These are phyloP conservation scores for Tetrahymena malaccensis DNA, from an alignment of 73 alveolate genomes.

Conservation along the genomic window DNA sequence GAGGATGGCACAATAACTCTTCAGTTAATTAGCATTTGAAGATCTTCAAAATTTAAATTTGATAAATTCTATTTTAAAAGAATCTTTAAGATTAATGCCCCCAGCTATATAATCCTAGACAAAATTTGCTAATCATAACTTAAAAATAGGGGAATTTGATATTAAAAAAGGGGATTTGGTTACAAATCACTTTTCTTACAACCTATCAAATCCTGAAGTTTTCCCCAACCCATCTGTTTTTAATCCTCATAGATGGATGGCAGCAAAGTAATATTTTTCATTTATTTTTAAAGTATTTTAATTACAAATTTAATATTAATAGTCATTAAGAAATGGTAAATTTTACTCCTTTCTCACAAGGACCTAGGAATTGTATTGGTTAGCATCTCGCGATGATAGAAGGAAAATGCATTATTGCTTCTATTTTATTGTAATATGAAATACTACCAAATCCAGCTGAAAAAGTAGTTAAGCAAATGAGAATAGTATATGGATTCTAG, in stretches of 20 bases:
- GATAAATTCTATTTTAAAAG: neutral
- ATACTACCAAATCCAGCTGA: neutral
- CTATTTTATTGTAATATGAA: conserved; percentile 5
- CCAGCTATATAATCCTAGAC: neutral
- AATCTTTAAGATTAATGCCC: neutral
- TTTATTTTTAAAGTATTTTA: no score
- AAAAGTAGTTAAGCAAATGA: no score
- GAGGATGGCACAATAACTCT: no score
- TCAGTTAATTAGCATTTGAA: neutral
- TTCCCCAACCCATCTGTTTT: conserved; percentile 4
- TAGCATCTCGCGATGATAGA: conserved; percentile 17
- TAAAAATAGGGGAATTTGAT: neutral
- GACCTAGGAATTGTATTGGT: conserved; percentile 24
- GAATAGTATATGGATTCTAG: no score
- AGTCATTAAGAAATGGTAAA: no score
- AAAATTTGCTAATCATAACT: neutral
- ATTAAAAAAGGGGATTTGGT: neutral
- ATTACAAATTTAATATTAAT: no score
- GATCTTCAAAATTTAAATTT: no score
- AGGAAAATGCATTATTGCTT: conserved; percentile 4
- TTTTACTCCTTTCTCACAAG: conserved; percentile 21
- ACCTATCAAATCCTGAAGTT: neutral
- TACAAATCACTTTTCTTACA: neutral
- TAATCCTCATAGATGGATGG: conserved; percentile 29
- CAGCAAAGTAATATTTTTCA: neutral